Conservation (phyloP, 2,329 filamentous ascomycete species). For the Sclerotinia sclerotiorum region DNA sequence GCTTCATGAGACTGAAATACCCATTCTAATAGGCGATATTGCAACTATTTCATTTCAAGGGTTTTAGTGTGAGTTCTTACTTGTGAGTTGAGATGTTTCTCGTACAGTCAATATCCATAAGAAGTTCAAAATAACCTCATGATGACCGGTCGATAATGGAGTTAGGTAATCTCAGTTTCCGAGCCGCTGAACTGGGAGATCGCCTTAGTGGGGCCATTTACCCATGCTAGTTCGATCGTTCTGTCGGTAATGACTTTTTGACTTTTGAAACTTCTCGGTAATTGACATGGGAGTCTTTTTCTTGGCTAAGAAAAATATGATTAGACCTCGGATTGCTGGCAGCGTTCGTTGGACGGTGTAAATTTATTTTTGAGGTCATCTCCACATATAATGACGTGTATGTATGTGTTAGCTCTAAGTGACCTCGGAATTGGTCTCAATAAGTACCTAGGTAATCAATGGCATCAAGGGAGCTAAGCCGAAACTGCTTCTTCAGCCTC, state of each 20-base stretch:
- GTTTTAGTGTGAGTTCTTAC: too few species aligned
- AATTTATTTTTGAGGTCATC: background rate
- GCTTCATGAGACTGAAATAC: too few species aligned
- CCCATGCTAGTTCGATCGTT: conserved; percentile 3
- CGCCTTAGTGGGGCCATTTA: background rate
- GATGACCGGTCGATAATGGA: background rate
- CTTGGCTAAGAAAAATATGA: background rate
- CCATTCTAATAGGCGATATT: too few species aligned
- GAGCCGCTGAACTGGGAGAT: background rate
- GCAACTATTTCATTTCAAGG: too few species aligned
- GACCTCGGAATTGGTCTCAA: background rate
- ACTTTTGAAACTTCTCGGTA: background rate
- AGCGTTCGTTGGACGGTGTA: background rate
- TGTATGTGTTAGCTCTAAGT: background rate
- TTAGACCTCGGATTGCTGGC: background rate
- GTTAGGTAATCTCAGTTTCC: background rate
- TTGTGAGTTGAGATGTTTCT: too few species aligned
- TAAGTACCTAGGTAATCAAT: background rate
- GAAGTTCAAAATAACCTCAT: background rate
- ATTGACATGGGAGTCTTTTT: background rate
- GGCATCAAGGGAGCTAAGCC: background rate
- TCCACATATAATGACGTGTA: conserved; percentile 1
- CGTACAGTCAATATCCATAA: background rate
- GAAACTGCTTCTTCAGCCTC: background rate
- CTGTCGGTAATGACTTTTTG: background rate